These are phyloP conservation scores for Chamaenerion angustifolium DNA, from an alignment of 345 rosid species.

Conservation along the genomic window DNA sequence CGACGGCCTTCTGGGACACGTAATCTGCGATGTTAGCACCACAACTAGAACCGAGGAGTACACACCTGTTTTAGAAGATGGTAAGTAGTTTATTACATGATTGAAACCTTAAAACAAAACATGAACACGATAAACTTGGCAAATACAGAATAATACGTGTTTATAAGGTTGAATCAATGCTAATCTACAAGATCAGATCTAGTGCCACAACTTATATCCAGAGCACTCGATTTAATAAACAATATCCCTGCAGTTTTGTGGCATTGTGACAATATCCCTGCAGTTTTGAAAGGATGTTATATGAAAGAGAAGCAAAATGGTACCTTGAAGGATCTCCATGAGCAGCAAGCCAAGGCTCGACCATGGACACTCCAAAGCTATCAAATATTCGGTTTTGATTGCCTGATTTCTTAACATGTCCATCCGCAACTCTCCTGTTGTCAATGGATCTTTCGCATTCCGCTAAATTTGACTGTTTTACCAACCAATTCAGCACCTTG, in stretches of 20 bases:
- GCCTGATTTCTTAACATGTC: slow-evolving; percentile 17
- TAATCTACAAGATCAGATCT: no score
- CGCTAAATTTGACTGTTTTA: slow-evolving; percentile 62
- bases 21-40: slow-evolving; percentile 85
- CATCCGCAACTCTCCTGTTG: slow-evolving; percentile 12
- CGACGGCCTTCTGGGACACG: slow-evolving; percentile 63
- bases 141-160: no score
- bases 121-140: not conserved
- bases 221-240: no score
- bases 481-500: slow-evolving; percentile 66
- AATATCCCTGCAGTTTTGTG: no score
- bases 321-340: slow-evolving; percentile 93
- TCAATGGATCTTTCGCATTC: slow-evolving; percentile 32
- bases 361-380: slow-evolving; percentile 68
- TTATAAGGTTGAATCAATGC: not conserved
- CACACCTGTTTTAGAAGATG: slow-evolving; percentile 40
- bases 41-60: slow-evolving; percentile 81
- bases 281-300: slow-evolving; percentile 3
- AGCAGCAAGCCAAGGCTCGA: slow-evolving; percentile 92
- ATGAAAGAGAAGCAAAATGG: not conserved
- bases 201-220: no score
- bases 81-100: not conserved
- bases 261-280: not conserved
- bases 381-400: slow-evolving; percentile 24
- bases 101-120: not conserved